Conservation (phyloP, 2,329 filamentous ascomycete genomes). For the Colletotrichum euphorbiae region DNA sequence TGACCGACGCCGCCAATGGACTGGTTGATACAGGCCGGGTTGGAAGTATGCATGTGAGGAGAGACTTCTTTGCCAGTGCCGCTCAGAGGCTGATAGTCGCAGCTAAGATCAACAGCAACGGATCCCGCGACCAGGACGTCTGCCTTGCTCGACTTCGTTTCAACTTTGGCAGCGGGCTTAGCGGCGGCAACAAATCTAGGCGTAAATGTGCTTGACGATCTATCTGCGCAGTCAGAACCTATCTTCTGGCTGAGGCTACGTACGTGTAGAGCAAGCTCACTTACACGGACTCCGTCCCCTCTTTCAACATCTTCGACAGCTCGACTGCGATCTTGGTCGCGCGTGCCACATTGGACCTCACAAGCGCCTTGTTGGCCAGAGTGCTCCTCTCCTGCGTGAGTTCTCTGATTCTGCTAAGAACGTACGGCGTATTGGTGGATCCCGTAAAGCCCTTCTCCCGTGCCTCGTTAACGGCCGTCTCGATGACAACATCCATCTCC, state of each 20-base stretch:
- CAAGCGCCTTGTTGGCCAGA: slow-evolving; percentile 76
- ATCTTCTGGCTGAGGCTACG: slow-evolving; percentile 33
- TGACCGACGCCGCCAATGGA: slow-evolving; percentile 91
- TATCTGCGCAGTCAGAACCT: slow-evolving; percentile 42
- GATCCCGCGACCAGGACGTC: slow-evolving; percentile 92
- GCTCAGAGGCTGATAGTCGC: slow-evolving; percentile 69
- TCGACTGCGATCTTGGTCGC: slow-evolving; percentile 67
- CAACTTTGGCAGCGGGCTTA: slow-evolving; percentile 9
- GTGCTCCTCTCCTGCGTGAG: slow-evolving; percentile 79
- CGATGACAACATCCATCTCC: slow-evolving; percentile 78
- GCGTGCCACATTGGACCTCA: slow-evolving; percentile 64
- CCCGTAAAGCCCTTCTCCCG: slow-evolving; percentile 75
- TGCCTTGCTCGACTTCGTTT: slow-evolving; percentile 48
- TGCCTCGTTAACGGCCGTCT: slow-evolving; percentile 74
- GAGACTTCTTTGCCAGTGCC: slow-evolving; percentile 41
- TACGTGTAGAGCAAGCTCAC: slow-evolving; percentile 41
- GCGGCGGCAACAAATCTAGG: slow-evolving; percentile 28
- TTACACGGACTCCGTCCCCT: slow-evolving; percentile 35
- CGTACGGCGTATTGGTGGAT: slow-evolving; percentile 85
- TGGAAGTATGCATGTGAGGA: slow-evolving; percentile 81
- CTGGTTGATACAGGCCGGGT: slow-evolving; percentile 83
- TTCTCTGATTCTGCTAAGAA: slow-evolving; percentile 82
- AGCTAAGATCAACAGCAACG: slow-evolving; percentile 87
- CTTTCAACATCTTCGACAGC: slow-evolving; percentile 52
- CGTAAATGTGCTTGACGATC: slow-evolving; percentile 31